Conservation (phyloP, 768 basidiomycete species). For the Leccinum aurantiacum region DNA sequence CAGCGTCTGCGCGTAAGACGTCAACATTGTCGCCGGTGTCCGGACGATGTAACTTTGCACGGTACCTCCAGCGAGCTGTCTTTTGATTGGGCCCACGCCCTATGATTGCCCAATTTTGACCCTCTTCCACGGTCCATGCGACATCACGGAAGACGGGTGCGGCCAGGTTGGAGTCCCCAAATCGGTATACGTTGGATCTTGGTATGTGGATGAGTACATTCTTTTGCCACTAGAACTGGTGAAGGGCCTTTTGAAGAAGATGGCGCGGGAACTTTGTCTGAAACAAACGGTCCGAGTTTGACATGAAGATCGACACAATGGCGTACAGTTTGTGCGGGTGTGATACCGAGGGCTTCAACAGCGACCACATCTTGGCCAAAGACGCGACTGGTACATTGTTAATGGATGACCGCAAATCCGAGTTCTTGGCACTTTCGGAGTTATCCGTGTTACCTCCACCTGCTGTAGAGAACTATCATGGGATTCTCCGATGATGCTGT, state of each 20-base stretch:
- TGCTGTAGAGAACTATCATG: too few relatives aligned
- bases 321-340: not conserved
- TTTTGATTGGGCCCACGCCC: constrained; percentile 66
- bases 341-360: constrained; percentile 1
- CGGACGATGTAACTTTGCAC: not conserved
- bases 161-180: constrained; percentile 51
- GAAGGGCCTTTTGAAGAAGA: constrained; percentile 6
- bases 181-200: constrained; percentile 53
- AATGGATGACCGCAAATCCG: not conserved
- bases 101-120: constrained; percentile 76
- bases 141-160: constrained; percentile 52
- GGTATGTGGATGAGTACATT: constrained; percentile 41
- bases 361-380: constrained; percentile 1
- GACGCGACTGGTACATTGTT: constrained; percentile 6
- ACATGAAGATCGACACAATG: not conserved
- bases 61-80: constrained; percentile 57
- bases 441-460: too few relatives aligned
- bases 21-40: not conserved
- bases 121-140: constrained; percentile 58
- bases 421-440: too few relatives aligned
- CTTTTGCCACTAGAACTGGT: not conserved
- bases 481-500: too few relatives aligned
- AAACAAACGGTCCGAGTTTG: not conserved
- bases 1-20: constrained; percentile 49
- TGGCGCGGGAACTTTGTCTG: not conserved